Percentiles rank a stretch among this genome's conserved stretches.
These are phyloP conservation scores for Pascua guehoae DNA, from an alignment of 1,284 basidiomycete genomes.

Conservation along the genomic window DNA sequence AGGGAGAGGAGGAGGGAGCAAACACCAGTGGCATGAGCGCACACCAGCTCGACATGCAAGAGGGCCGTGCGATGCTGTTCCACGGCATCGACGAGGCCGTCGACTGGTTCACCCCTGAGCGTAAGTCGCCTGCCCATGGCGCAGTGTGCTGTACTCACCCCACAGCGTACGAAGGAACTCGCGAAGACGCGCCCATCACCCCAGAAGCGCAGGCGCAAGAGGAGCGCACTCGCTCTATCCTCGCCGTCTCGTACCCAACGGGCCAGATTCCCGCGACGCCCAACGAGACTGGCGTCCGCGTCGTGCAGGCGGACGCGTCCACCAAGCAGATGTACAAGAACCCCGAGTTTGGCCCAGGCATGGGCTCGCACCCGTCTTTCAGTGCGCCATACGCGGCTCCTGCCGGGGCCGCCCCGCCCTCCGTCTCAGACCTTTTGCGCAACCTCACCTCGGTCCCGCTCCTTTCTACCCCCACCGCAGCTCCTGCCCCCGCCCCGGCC, in stretches of 20 bases:
- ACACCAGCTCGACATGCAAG: slow-evolving; percentile 31
- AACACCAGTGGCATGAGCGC: slow-evolving; percentile 20
- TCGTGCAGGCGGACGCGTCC: slow-evolving; percentile 7
- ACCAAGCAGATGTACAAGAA: slow-evolving; percentile 9
- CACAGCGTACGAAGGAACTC: slow-evolving; percentile 1
- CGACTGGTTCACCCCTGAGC: slow-evolving; percentile 34
- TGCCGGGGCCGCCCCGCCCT: background rate
- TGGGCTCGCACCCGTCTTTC: background rate
- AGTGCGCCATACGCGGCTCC: background rate
- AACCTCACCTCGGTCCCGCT: slow-evolving; percentile 1
- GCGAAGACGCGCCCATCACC: slow-evolving; percentile 5
- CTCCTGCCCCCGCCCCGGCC: too few relatives aligned
- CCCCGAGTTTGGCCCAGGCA: background rate
- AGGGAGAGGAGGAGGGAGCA: slow-evolving; percentile 16
- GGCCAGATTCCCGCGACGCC: slow-evolving; percentile 17
- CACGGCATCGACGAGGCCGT: slow-evolving; percentile 23
- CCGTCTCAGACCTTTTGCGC: slow-evolving; percentile 3
- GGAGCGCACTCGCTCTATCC: slow-evolving; percentile 29
- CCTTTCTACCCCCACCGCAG: background rate
- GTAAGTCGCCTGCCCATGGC: background rate
- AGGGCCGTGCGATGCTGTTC: slow-evolving; percentile 30
- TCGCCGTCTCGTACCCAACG: slow-evolving; percentile 23
- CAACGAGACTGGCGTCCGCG: slow-evolving; percentile 23
- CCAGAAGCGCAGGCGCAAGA: slow-evolving; percentile 29
- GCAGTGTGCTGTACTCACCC: background rate